Base-by-base conservation (phyloP, 1,139 yeast genomes). In the Geotrichum candidum region DNA sequence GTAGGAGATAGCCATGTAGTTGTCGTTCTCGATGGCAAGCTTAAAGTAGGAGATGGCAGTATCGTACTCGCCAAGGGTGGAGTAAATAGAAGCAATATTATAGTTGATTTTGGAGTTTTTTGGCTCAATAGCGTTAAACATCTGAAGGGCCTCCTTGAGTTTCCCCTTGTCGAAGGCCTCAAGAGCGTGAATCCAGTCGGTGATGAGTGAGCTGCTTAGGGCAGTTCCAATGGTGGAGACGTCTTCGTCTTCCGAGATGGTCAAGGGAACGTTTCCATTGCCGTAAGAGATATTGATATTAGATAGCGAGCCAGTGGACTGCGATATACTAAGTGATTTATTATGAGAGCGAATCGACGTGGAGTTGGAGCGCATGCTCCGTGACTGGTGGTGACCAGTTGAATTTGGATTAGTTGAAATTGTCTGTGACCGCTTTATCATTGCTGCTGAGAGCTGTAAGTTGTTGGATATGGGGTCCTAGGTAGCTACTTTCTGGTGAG, bases 1-100 rank as follows among this genome's bases (percentile, higher is more conserved):
- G 31, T 66, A 64, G 4, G 69, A 65, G 51, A 68, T 61, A n/a
- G 69, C 68, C 53, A 67, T 61, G 57, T 67, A 68, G 9, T 64
- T 63, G 58, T 67, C 70, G 29, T 58, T 60, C 25, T 57, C 53
- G 13, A 67, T 61, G 0, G 69, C 65, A 6, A 53, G 56, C 15
- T 64, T 61, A 27, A 65, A 65, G 48, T 61, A 38, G 31, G 60
- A 38, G 13, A 63, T 45, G n/a, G 67, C 67, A 13, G 55, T 33
- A 6, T 52, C 60, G 31, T 64, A 64, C 38, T 62, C 56, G 5
- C 65, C 67, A 41, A 62, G 51, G 23, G 57, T 61, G 27, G 65
- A 60, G 45, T 61, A 57, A n/a, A 65, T 51, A 1, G 64, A 54
- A 1, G 61, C 67, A 35, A 65, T 63, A 52, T 65, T 65, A 63